Conservation (phyloP, 768 basidiomycete species). For the Termitomyces sp. region DNA sequence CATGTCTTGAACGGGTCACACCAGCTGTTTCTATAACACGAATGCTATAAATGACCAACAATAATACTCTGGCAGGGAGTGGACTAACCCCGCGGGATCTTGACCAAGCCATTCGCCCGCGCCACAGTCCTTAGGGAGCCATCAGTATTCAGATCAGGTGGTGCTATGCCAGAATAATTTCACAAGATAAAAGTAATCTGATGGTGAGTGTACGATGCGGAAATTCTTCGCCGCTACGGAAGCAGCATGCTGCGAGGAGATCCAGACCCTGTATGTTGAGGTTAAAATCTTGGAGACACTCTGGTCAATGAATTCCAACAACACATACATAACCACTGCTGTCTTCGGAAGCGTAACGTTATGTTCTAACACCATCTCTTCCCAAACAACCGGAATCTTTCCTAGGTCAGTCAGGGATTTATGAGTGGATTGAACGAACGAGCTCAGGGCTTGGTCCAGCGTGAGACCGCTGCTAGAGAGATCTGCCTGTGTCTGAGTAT, state of each 20-base stretch:
- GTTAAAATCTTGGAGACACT: background rate
- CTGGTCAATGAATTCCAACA: background rate
- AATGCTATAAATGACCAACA: background rate
- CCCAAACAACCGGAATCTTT: conserved; percentile 81
- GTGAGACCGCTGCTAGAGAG: conserved; percentile 49
- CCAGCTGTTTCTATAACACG: conserved; percentile 61
- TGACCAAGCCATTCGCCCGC: conserved; percentile 67
- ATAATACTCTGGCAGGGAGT: background rate
- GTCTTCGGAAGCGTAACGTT: conserved; percentile 41
- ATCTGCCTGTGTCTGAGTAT: conserved; percentile 53
- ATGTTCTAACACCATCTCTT: conserved; percentile 67
- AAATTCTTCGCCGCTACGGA: conserved; percentile 56
- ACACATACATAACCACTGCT: conserved; percentile 53
- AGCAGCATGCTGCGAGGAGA: conserved; percentile 55
- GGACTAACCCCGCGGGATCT: conserved; percentile 34
- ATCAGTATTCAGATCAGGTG: background rate
- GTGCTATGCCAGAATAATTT: conserved; percentile 14
- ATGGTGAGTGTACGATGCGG: conserved; percentile 63
- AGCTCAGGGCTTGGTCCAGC: conserved; percentile 58
- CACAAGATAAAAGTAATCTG: conserved; percentile 77
- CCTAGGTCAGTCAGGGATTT: conserved; percentile 44
- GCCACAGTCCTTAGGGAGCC: conserved; percentile 54
- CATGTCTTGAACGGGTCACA: conserved; percentile 80
- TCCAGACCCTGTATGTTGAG: conserved; percentile 57
- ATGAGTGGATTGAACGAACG: conserved; percentile 60